Evolutionary conservation across 805 yeast species (phyloP).

Genomic region (Cyberlindnera saturnus): DNA sequence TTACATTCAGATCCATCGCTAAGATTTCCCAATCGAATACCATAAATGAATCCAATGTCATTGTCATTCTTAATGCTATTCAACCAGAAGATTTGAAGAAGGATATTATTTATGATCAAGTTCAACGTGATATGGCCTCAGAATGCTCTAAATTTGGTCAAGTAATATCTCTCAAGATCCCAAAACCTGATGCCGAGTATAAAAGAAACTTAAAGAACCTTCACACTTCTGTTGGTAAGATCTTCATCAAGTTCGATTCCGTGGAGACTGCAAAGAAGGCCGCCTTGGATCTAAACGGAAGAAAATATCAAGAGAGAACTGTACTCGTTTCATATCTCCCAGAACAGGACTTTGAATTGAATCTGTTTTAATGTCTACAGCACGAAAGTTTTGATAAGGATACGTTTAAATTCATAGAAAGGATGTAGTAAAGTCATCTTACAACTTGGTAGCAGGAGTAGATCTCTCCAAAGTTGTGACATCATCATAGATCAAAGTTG

Average conservation of each 20-base stretch:
- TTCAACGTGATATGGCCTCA: slow-evolving; percentile 43
- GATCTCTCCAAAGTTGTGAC: slow-evolving; percentile 41
- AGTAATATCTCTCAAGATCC: slow-evolving; percentile 51
- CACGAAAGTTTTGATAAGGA: not conserved
- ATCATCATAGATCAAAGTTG: slow-evolving; percentile 71
- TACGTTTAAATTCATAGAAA: not conserved
- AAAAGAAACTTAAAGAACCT: slow-evolving; percentile 38
- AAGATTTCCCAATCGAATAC: slow-evolving; percentile 9
- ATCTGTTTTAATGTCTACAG: slow-evolving; percentile 9
- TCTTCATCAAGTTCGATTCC: slow-evolving; percentile 59
- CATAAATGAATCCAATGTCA: slow-evolving; percentile 35
- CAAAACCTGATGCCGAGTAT: slow-evolving; percentile 43
- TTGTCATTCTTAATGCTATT: slow-evolving; percentile 62
- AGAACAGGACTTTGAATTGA: slow-evolving; percentile 49
- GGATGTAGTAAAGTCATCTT: not conserved
- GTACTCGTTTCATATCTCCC: slow-evolving; percentile 59
- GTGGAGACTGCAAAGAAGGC: slow-evolving; percentile 50
- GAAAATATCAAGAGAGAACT: slow-evolving; percentile 60
- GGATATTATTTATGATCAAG: slow-evolving; percentile 39
- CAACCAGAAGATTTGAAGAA: slow-evolving; percentile 58
- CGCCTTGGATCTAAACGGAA: slow-evolving; percentile 52
- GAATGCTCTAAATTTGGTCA: slow-evolving; percentile 48
- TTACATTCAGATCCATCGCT: slow-evolving; percentile 20
- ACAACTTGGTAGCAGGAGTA: slow-evolving; percentile 15
- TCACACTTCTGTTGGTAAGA: slow-evolving; percentile 61